These are phyloP conservation scores for Picocystis salinarum DNA, from an alignment of 139 green algal genomes.

Conservation along the genomic window DNA sequence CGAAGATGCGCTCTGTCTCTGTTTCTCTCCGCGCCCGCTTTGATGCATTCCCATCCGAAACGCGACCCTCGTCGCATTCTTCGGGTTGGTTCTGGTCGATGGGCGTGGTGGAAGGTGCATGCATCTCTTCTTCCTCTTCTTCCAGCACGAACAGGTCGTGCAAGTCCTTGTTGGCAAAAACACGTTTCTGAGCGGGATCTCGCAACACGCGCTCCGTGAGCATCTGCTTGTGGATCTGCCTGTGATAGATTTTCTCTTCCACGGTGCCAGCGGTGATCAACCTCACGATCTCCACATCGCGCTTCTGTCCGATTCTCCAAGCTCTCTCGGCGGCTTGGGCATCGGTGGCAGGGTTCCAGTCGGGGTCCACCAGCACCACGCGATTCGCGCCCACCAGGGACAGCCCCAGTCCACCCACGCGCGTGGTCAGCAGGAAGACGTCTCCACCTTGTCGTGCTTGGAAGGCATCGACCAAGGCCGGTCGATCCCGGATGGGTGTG, in stretches of 20 bases:
- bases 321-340: conserved; percentile 78
- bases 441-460: conserved; percentile 21
- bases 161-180: conserved; percentile 80
- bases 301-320: conserved; percentile 87
- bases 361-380: conserved; percentile 88
- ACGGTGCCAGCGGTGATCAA: conserved; percentile 88
- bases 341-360: conserved; percentile 93
- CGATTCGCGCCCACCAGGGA: conserved; percentile 86
- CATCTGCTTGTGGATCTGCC: conserved; percentile 80
- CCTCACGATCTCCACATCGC: conserved; percentile 72
- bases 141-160: conserved; percentile 79
- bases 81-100: no score
- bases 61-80: no score
- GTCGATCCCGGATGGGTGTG: conserved; percentile 47
- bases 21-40: no score
- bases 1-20: no score
- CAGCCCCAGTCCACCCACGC: conserved; percentile 82
- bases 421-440: conserved; percentile 82
- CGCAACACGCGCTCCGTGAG: conserved; percentile 71
- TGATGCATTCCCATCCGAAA: no score
- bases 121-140: conserved; percentile 42
- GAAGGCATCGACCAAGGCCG: conserved; percentile 50
- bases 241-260: conserved; percentile 93
- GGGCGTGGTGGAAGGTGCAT: no score
- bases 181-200: conserved; percentile 76